A percentile compares a stretch with the other conserved stretches of the same genome.
phyloP scores from a whole-genome alignment of 768 basidiomycete genomes.

The Rhizopogon vulgaris region DNA sequence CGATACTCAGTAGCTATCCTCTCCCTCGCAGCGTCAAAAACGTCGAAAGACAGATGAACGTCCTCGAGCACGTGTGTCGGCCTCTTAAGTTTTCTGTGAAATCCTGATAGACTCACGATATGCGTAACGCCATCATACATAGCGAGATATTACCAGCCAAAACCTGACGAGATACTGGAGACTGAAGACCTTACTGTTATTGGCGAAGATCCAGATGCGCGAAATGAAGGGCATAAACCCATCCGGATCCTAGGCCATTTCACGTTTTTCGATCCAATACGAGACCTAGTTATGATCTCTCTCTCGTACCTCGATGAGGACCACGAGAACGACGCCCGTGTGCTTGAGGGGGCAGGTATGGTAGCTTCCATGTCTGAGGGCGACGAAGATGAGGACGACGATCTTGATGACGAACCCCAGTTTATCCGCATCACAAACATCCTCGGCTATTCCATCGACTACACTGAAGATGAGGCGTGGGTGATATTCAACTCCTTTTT shows the following conservation, averaged over 20 bases:
- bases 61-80: conserved; percentile 11
- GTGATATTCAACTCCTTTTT: conserved; percentile 18
- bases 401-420: conserved; percentile 25
- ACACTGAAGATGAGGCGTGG: conserved; percentile 43
- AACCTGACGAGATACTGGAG: conserved; percentile 30
- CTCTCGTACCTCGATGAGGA: conserved; percentile 41
- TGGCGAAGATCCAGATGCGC: conserved; percentile 37
- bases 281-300: conserved; percentile 39
- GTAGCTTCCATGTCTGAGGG: conserved; percentile 39
- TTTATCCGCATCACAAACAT: conserved; percentile 45
- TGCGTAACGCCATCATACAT: conserved; percentile 11
- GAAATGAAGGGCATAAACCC: conserved; percentile 39
- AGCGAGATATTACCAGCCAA: conserved; percentile 36
- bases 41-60: conserved; percentile 21
- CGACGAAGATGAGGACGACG: conserved; percentile 60
- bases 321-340: conserved; percentile 27
- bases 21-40: conserved; percentile 14
- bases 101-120: neutral
- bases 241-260: conserved; percentile 55
- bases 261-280: conserved; percentile 50
- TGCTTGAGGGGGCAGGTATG: conserved; percentile 52
- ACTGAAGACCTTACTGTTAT: conserved; percentile 27
- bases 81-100: neutral
- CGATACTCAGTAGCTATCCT: neutral
- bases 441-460: conserved; percentile 45